phyloP scores from a whole-genome alignment of 139 green algal species.

The Volvox reticuliferus region DNA sequence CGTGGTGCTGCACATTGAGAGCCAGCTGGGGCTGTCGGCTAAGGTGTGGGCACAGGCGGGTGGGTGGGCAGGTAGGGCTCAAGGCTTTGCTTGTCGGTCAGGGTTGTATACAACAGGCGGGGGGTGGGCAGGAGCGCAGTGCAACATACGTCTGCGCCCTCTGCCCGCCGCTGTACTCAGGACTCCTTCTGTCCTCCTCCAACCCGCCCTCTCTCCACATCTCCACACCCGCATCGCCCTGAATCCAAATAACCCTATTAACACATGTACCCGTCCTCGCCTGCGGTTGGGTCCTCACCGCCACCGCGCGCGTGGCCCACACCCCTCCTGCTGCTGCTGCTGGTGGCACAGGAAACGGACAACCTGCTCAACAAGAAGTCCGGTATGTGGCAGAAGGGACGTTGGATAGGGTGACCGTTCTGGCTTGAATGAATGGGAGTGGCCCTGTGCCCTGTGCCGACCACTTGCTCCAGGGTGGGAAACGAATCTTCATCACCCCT shows the following conservation, averaged over 20 bases:
- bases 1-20: slow-evolving; percentile 68
- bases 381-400: not conserved
- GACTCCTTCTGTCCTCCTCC: no score
- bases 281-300: no score
- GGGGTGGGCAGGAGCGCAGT: not conserved
- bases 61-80: not conserved
- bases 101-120: no score
- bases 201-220: not conserved
- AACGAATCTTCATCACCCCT: no score
- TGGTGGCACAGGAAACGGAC: slow-evolving; percentile 48
- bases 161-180: not conserved
- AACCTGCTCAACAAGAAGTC: slow-evolving; percentile 90
- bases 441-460: no score
- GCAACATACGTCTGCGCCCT: not conserved
- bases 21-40: slow-evolving; percentile 47
- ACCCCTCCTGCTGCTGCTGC: no score
- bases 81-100: no score
- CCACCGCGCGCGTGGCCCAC: no score
- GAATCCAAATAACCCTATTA: no score
- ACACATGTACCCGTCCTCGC: no score
- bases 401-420: no score
- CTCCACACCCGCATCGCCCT: not conserved
- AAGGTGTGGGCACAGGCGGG: not conserved
- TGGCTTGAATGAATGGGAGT: no score
- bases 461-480: not conserved